These are phyloP conservation scores for Mycosphaerella sp. DNA, from an alignment of 2,329 filamentous ascomycete species.

Conservation along the genomic window DNA sequence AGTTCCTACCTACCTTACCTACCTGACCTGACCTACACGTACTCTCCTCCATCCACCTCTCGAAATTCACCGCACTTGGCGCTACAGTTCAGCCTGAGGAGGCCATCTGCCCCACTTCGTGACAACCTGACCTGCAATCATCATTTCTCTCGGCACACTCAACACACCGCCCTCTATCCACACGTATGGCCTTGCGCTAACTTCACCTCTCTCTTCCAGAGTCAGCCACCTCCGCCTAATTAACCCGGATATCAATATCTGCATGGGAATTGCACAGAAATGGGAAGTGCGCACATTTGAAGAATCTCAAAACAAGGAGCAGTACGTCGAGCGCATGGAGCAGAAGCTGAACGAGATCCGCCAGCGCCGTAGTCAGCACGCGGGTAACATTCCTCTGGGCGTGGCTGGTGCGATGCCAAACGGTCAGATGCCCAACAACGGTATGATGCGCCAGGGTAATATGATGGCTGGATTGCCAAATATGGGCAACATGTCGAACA, in stretches of 20 bases:
- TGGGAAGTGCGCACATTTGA: conserved; percentile 26
- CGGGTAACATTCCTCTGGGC: conserved; percentile 12
- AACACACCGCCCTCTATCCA: background rate
- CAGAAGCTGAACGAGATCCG: conserved; percentile 27
- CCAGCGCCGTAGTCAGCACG: conserved; percentile 18
- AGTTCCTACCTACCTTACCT: conserved; percentile 12
- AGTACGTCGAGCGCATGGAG: conserved; percentile 25
- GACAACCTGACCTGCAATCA: background rate
- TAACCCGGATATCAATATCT: conserved; percentile 21
- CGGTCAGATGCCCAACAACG: conserved; percentile 13
- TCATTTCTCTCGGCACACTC: conserved; percentile 1
- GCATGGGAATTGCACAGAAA: conserved; percentile 23
- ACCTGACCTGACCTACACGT: background rate
- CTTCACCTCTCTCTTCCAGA: conserved; percentile 11
- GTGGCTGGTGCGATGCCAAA: conserved; percentile 13
- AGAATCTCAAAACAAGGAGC: conserved; percentile 24
- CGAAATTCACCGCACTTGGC: background rate
- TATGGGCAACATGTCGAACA: conserved; percentile 31
- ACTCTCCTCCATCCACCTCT: background rate
- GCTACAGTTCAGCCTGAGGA: background rate
- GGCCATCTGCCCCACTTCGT: background rate
- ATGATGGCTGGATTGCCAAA: conserved; percentile 32
- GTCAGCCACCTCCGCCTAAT: conserved; percentile 22
- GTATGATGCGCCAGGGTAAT: conserved; percentile 15
- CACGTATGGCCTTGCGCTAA: background rate